phyloP scores from a whole-genome alignment of 2,329 filamentous ascomycete species.

The Tolypocladium nubicola region DNA sequence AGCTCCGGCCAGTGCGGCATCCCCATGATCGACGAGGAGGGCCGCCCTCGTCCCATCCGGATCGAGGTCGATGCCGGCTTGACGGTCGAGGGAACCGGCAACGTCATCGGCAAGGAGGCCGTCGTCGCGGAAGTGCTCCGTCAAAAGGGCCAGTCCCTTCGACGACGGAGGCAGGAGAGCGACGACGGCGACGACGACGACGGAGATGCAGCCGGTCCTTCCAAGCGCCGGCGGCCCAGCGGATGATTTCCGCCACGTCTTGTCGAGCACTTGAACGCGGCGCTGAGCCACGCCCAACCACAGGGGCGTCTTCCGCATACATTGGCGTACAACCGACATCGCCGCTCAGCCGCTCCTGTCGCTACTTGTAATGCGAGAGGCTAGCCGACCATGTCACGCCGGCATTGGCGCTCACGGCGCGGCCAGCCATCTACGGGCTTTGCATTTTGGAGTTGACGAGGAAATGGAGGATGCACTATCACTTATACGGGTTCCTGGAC shows the following conservation, averaged over 20 bases:
- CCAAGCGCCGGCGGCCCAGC: not conserved
- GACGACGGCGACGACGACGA: slow-evolving; percentile 4
- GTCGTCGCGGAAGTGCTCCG: slow-evolving; percentile 17
- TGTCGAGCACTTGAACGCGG: not conserved
- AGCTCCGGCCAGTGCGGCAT: slow-evolving; percentile 27
- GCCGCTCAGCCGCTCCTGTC: no score
- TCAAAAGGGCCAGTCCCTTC: slow-evolving; percentile 8
- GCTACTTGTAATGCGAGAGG: not conserved
- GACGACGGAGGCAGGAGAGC: slow-evolving; percentile 9
- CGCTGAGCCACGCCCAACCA: not conserved
- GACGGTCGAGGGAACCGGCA: slow-evolving; percentile 30
- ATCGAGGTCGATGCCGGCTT: slow-evolving; percentile 35
- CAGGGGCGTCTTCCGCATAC: not conserved
- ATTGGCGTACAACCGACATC: not conserved
- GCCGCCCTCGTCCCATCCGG: slow-evolving; percentile 27
- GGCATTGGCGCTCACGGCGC: not conserved
- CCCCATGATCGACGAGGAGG: slow-evolving; percentile 35
- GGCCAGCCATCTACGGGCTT: not conserved
- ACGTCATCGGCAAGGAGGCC: slow-evolving; percentile 28
- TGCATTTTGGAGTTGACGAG: not conserved
- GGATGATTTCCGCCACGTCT: not conserved
- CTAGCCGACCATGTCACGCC: not conserved
- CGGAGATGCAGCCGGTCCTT: slow-evolving; percentile 3
- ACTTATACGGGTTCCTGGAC: not conserved
- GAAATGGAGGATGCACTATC: not conserved